These are phyloP conservation scores for Mycogone perniciosa DNA, from an alignment of 2,329 filamentous ascomycete genomes.

Conservation along the genomic window DNA sequence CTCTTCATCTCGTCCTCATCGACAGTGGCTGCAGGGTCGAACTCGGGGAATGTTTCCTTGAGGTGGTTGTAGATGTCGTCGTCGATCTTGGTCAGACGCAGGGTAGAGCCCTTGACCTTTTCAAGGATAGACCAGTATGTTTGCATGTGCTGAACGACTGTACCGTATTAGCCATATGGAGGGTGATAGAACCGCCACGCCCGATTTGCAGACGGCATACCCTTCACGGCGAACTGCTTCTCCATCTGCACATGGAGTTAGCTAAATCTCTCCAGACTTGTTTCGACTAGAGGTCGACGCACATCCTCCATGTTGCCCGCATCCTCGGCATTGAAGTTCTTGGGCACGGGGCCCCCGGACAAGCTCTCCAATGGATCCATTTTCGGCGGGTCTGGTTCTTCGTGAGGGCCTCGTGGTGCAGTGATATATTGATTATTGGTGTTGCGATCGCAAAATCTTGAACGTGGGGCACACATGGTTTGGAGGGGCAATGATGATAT, in stretches of 20 bases:
- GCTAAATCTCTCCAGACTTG: not conserved
- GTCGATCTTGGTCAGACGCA: conserved; percentile 90
- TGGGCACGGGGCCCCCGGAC: conserved; percentile 36
- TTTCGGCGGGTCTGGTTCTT: conserved; percentile 4
- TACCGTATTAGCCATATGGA: not conserved
- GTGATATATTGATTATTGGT: not conserved
- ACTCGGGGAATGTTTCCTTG: conserved; percentile 82
- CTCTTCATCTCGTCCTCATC: conserved; percentile 97
- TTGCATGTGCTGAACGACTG: conserved; percentile 86
- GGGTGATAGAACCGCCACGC: not conserved
- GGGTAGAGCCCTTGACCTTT: conserved; percentile 77
- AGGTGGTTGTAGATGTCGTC: conserved; percentile 92
- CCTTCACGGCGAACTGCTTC: conserved; percentile 98
- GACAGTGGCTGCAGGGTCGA: conserved; percentile 73
- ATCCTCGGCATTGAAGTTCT: conserved; percentile 54
- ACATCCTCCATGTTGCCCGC: conserved; percentile 51
- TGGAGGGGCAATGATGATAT: conserved; percentile 14
- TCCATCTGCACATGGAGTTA: conserved; percentile 62
- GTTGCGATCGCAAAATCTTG: conserved; percentile 10
- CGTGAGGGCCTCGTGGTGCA: not conserved
- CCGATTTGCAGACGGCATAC: conserved; percentile 34
- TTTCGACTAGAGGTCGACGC: conserved; percentile 25
- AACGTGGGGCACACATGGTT: conserved; percentile 5
- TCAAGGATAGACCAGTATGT: conserved; percentile 97
- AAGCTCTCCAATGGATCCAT: conserved; percentile 37